Conservation (phyloP, 306 rosid species). For the Quercus bicolor region DNA sequence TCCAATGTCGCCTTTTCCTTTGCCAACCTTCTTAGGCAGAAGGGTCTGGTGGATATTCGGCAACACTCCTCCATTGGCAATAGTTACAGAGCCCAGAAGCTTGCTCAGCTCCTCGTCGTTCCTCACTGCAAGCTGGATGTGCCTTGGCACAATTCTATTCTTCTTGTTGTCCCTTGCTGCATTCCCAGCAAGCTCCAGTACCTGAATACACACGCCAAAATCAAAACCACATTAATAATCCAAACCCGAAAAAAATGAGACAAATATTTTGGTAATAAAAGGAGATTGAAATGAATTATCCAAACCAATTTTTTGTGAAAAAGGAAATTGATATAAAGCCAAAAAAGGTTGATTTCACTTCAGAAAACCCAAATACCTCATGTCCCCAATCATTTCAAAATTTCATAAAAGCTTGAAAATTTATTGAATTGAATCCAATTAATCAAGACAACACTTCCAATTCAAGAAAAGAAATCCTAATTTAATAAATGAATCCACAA, state of each 20-base stretch:
- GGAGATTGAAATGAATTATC: not conserved
- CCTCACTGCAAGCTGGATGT: conserved; percentile 80
- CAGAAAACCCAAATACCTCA: not conserved
- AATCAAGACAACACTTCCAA: not conserved
- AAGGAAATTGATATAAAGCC: not conserved
- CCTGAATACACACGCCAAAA: conserved; percentile 29
- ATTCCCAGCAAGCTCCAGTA: conserved; percentile 75
- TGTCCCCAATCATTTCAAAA: not conserved
- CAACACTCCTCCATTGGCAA: conserved; percentile 73
- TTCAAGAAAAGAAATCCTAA: not conserved
- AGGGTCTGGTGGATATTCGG: conserved; percentile 70
- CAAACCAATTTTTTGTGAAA: too few species aligned
- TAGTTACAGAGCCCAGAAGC: conserved; percentile 72
- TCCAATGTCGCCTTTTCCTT: conserved; percentile 79
- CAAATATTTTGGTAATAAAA: not conserved
- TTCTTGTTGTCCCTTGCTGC: conserved; percentile 95
- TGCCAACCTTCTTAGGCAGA: conserved; percentile 69
- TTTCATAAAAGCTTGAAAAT: too few species aligned
- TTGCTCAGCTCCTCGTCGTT: conserved; percentile 84
- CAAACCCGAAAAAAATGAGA: too few species aligned
- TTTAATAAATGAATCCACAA: not conserved
- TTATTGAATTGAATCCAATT: not conserved
- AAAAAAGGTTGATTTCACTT: not conserved
- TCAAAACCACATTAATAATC: not conserved
- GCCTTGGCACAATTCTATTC: conserved; percentile 85